A percentile compares a stretch with the other conserved stretches of the same genome.
These are phyloP conservation scores for Nothophaeocryptopus gaeumannii DNA, from an alignment of 2,329 filamentous ascomycete species.

Conservation along the genomic window DNA sequence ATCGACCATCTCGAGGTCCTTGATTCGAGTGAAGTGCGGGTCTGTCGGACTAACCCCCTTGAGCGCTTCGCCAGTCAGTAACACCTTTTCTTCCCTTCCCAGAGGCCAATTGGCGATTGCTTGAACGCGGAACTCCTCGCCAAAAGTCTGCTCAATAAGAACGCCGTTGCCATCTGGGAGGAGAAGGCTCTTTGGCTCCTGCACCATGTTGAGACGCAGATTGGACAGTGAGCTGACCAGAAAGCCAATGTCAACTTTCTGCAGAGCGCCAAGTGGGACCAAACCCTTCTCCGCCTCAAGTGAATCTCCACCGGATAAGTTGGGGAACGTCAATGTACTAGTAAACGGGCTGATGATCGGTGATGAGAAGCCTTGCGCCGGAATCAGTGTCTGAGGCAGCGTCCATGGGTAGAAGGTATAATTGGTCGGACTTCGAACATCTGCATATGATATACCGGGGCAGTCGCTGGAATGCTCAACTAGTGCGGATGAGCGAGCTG, in stretches of 20 bases:
- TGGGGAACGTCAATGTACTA: conserved; percentile 66
- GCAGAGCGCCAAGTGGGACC: conserved; percentile 44
- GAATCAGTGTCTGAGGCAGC: conserved; percentile 70
- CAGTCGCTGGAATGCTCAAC: conserved; percentile 47
- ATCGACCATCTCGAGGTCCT: conserved; percentile 71
- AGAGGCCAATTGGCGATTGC: conserved; percentile 77
- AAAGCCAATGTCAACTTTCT: conserved; percentile 59
- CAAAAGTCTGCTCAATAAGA: conserved; percentile 40
- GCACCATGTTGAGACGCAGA: conserved; percentile 63
- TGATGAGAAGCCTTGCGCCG: conserved; percentile 72
- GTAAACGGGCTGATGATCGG: conserved; percentile 68
- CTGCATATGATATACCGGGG: conserved; percentile 55
- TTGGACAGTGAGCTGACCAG: conserved; percentile 61
- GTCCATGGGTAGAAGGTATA: conserved; percentile 94
- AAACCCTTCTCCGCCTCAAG: conserved; percentile 17
- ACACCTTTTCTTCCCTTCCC: conserved; percentile 83
- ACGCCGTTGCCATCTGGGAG: conserved; percentile 31
- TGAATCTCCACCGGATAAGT: conserved; percentile 34
- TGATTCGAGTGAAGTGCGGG: conserved; percentile 76
- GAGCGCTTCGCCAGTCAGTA: conserved; percentile 68
- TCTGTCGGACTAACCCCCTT: conserved; percentile 71
- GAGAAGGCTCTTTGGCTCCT: conserved; percentile 52
- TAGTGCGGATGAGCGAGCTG: conserved; percentile 43
- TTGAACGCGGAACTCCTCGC: conserved; percentile 65
- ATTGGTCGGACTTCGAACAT: conserved; percentile 64